Evolutionary conservation across 2,329 filamentous ascomycete genomes (phyloP), one percentile per base, ranked within the genome.

Genomic region (Xylariaceae sp.): DNA sequence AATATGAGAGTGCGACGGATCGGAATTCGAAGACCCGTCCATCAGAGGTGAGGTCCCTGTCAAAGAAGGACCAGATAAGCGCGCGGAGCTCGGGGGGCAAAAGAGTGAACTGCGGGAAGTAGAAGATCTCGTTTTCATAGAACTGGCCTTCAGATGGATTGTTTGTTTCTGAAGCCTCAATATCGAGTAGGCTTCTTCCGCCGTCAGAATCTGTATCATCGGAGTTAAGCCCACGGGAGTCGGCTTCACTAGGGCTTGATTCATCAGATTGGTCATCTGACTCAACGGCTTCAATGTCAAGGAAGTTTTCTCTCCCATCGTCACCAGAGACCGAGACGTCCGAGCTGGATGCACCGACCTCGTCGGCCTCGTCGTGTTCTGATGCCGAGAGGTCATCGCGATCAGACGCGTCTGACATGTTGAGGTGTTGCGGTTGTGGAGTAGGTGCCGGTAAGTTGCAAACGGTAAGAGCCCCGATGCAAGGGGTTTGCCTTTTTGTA

Each of bases 71-170:
- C 64, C 64, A 67, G 29, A 67, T 51, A 22, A 45, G 55, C 4
- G 50, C 34, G 26, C 63, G 63, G 11, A 67, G 56, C 42, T 67
- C 64, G 7, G 51, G 41, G 2, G 64, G 64, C 2, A 67, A 48
- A 15, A 44, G 52, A 26, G 36, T 45, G 44, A 66, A 67, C 18
- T 65, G 61, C 4, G 59, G 60, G 37, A 67, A 66, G 16, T 40
- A 54, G 16, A 41, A 26, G 16, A 39, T 34, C 15, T 48, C 38
- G 15, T 42, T 38, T 31, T 36, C 33, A 19, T 42, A 31, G 22
- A 22, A 42, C 11, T 26, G 22, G 6, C 11, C 22, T 6, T 26
- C 22, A 26, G 22, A 26, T 26, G n/a, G n/a, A 12, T 38, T 36
- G 13, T 24, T 29, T 24, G 16, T 33, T 24, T 29, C 22, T 19